Conservation (phyloP, 371 early-diverging fungal genomes). For the Rhizopus delemar region DNA sequence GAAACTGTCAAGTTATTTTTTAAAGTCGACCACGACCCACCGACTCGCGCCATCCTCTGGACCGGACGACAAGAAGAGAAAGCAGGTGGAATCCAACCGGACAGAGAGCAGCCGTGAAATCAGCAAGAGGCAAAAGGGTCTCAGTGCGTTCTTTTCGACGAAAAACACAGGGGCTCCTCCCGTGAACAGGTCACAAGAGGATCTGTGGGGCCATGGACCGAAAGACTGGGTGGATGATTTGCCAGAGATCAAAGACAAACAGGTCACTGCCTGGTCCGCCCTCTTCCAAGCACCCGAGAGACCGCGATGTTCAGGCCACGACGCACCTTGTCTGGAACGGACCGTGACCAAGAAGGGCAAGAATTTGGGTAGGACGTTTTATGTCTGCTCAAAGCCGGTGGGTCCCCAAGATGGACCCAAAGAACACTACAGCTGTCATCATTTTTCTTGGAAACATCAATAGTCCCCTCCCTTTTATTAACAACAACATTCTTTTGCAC, state of each 20-base stretch:
- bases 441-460: slow-evolving; percentile 53
- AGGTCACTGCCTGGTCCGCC: slow-evolving; percentile 53
- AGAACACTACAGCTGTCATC: slow-evolving; percentile 53
- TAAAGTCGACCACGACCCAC: too few relatives aligned
- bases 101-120: background rate
- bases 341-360: slow-evolving; percentile 72
- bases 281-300: slow-evolving; percentile 51
- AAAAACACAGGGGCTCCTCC: too few relatives aligned
- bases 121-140: background rate
- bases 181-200: too few relatives aligned
- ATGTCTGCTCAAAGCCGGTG: slow-evolving; percentile 63
- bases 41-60: background rate
- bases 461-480: background rate
- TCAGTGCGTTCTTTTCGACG: background rate
- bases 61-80: too few relatives aligned
- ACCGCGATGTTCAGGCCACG: slow-evolving; percentile 67
- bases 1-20: slow-evolving; percentile 53
- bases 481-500: slow-evolving; percentile 32
- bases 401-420: slow-evolving; percentile 39
- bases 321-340: slow-evolving; percentile 63
- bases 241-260: slow-evolving; percentile 32
- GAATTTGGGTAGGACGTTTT: slow-evolving; percentile 74
- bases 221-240: background rate
- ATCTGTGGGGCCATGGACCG: too few relatives aligned
- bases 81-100: background rate